A percentile compares a stretch with the other conserved stretches of the same genome.
phyloP scores from a whole-genome alignment of 257 asterid genomes.

The Nicotiana knightiana region DNA sequence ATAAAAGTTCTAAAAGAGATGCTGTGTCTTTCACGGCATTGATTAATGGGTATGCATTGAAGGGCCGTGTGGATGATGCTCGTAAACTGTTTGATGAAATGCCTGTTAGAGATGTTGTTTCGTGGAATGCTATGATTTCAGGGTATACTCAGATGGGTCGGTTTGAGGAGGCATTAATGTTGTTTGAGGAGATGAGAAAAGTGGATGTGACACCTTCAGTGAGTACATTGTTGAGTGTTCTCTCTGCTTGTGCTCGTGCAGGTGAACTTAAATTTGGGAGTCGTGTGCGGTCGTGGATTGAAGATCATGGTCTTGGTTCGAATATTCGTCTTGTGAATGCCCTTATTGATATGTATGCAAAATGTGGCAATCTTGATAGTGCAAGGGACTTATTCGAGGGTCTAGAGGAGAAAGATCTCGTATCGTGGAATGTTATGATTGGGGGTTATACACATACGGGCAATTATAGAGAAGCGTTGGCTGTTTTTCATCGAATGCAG shows the following conservation, averaged over 20 bases:
- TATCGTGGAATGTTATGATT: constrained; percentile 33
- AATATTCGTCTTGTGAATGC: constrained; percentile 20
- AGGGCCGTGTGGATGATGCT: constrained; percentile 22
- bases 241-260: constrained; percentile 28
- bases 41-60: constrained; percentile 18
- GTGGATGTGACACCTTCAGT: constrained; percentile 20
- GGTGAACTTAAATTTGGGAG: constrained; percentile 21
- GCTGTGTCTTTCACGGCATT: constrained; percentile 30
- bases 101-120: constrained; percentile 31
- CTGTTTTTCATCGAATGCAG: constrained; percentile 25
- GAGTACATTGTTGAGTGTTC: constrained; percentile 29
- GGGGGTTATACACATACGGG: constrained; percentile 23
- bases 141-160: constrained; percentile 22
- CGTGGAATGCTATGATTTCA: constrained; percentile 28
- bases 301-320: constrained; percentile 13
- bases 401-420: constrained; percentile 8
- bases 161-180: constrained; percentile 21
- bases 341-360: constrained; percentile 28
- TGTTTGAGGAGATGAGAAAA: constrained; percentile 25
- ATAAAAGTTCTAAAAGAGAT: constrained; percentile 26
- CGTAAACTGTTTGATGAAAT: constrained; percentile 28
- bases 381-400: constrained; percentile 20
- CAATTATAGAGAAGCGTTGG: constrained; percentile 19
- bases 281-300: constrained; percentile 24
- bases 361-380: constrained; percentile 19